Conservation (phyloP, 2,329 filamentous ascomycete genomes). For the Bimuria novae-zelandiae region DNA sequence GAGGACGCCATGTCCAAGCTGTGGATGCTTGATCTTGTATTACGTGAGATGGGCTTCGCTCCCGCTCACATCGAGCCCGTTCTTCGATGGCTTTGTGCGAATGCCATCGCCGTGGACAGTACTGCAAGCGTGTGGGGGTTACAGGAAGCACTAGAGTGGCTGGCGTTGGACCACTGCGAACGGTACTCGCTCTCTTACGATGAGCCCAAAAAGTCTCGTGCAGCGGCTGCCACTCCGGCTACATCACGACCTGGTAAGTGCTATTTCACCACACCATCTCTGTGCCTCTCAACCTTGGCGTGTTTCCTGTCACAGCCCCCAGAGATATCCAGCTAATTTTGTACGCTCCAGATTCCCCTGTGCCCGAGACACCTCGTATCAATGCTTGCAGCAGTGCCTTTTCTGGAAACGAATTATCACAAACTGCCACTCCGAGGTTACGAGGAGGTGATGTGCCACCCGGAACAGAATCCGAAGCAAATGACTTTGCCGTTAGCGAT, state of each 20-base stretch:
- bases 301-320: background rate
- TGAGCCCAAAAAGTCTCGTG: conserved; percentile 4
- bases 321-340: background rate
- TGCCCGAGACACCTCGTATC: conserved; percentile 1
- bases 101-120: conserved; percentile 54
- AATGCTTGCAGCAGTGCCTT: background rate
- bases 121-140: conserved; percentile 74
- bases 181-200: conserved; percentile 69
- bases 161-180: conserved; percentile 74
- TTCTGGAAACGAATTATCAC: conserved; percentile 5
- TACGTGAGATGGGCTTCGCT: conserved; percentile 72
- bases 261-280: background rate
- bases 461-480: conserved; percentile 18
- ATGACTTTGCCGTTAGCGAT: conserved; percentile 52
- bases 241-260: conserved; percentile 27
- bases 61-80: conserved; percentile 36
- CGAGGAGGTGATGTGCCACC: background rate
- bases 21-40: conserved; percentile 80
- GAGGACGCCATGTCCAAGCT: conserved; percentile 79
- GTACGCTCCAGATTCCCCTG: conserved; percentile 4
- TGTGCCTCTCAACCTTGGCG: background rate
- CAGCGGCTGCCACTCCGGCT: conserved; percentile 10
- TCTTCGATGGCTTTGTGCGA: conserved; percentile 42
- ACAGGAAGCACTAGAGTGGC: conserved; percentile 86
- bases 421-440: conserved; percentile 7